Conservation (phyloP, 805 yeast species). For the Saitoella complicata region DNA sequence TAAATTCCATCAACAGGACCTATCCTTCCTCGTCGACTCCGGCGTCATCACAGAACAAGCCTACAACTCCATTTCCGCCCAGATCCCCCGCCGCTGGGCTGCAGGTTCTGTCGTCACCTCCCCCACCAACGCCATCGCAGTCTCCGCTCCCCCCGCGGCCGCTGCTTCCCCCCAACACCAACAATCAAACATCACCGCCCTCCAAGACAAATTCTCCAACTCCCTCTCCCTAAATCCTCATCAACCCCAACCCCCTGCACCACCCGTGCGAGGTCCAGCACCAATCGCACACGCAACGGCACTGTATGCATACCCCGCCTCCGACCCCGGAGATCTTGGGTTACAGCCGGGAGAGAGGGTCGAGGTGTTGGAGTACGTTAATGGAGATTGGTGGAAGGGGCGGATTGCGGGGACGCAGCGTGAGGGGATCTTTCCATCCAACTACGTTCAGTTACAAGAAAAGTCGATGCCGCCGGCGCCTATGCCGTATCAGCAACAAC, state of each 20-base stretch:
- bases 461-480: constrained; percentile 9
- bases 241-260: constrained; percentile 8
- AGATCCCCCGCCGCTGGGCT: constrained; percentile 33
- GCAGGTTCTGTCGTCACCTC: neutral
- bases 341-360: constrained; percentile 53
- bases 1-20: constrained; percentile 27
- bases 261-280: constrained; percentile 10
- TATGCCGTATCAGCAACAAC: constrained; percentile 6
- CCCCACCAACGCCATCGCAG: constrained; percentile 5
- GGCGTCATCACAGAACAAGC: constrained; percentile 48
- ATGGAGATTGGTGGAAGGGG: constrained; percentile 90
- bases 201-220: constrained; percentile 2
- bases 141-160: constrained; percentile 14
- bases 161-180: constrained; percentile 1
- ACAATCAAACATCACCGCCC: neutral
- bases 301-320: constrained; percentile 56
- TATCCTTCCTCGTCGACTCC: constrained; percentile 63
- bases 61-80: constrained; percentile 31
- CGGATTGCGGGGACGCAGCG: constrained; percentile 25
- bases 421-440: constrained; percentile 79
- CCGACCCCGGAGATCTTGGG: constrained; percentile 57
- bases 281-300: constrained; percentile 34
- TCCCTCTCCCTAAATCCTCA: constrained; percentile 1
- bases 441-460: constrained; percentile 37
- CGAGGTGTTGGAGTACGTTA: constrained; percentile 52